Conservation (phyloP, 371 early-diverging fungal species). For the Lichtheimia corymbifera region DNA sequence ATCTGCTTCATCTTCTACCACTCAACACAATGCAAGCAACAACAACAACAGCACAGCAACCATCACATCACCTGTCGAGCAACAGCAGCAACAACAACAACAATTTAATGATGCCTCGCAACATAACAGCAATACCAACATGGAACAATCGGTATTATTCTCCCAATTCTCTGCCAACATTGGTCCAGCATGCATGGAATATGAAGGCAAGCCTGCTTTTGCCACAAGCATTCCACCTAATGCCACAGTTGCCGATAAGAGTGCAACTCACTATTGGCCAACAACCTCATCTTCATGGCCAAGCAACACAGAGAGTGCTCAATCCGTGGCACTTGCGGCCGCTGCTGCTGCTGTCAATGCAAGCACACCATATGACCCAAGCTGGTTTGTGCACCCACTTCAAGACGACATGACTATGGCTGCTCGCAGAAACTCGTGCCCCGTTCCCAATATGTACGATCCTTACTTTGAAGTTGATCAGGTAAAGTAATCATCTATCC, state of each 20-base stretch:
- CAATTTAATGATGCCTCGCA: background rate
- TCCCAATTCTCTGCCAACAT: constrained; percentile 34
- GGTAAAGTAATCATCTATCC: too few species aligned
- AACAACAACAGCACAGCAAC: background rate
- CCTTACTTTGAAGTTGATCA: too few species aligned
- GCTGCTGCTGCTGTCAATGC: constrained; percentile 22
- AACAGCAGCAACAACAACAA: too few species aligned
- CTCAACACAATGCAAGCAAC: background rate
- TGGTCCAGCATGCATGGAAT: constrained; percentile 1
- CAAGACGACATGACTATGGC: too few species aligned
- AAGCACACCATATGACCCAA: too few species aligned
- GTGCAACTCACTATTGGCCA: constrained; percentile 7
- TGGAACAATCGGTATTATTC: constrained; percentile 25
- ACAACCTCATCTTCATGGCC: background rate
- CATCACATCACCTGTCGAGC: too few species aligned
- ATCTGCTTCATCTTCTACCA: background rate
- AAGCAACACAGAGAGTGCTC: constrained; percentile 11
- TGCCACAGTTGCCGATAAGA: background rate
- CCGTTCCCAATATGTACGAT: too few species aligned
- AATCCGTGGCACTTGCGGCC: constrained; percentile 27
- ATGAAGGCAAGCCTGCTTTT: constrained; percentile 13
- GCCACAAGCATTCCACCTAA: constrained; percentile 13
- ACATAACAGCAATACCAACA: background rate
- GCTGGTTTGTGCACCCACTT: too few species aligned
- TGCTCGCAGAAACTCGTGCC: too few species aligned